Evolutionary conservation across 2,329 filamentous ascomycete genomes (phyloP), one percentile per base, ranked within the genome.

Genomic region (Penicillium concentricum): DNA sequence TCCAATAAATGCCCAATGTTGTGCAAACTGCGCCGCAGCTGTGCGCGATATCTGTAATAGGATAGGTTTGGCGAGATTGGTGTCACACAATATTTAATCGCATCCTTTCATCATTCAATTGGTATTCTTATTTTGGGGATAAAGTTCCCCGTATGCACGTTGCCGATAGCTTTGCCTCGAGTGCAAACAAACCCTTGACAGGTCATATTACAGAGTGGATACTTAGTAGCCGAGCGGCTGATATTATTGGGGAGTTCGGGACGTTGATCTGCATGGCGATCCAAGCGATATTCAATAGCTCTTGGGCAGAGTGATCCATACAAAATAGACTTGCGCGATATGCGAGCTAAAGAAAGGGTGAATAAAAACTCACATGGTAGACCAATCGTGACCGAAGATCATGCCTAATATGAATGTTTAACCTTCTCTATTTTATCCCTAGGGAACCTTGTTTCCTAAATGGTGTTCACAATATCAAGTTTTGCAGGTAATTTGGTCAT

Each of bases 201-300:
- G 49, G 51, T 64, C 62, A 62, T 42, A 65, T 65, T 57, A 43
- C 38, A 30, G 20, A 30, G 57, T 51, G 51, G 41, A 54, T 44
- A 16, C 28, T 15, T 52, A 53, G 13, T 6, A 50, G n/a, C 34
- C 20, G 30, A n/a, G 18, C 12, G n/a, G 28, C 15, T 22, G 7
- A 15, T 34, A 16, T 57, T 28, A 63, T 62, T 62, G 55, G 61
- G 18, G 2, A 22, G 9, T n/a, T 30, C 20, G 12, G 37, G 30
- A n/a, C 32, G 18, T 37, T 48, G 57, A 59, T 62, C 55, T 61
- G 52, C 59, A 58, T 51, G 43, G n/a, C 37, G 59, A 56, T 47
- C 56, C 50, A 37, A 42, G 45, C 45, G 30, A 51, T 32, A 34
- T 16, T 53, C 45, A 54, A 58, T 49, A 56, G 42, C 26, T 41